These are phyloP conservation scores for Amaranthus tricolor DNA, from an alignment of 179 eudicot genomes.

Conservation along the genomic window DNA sequence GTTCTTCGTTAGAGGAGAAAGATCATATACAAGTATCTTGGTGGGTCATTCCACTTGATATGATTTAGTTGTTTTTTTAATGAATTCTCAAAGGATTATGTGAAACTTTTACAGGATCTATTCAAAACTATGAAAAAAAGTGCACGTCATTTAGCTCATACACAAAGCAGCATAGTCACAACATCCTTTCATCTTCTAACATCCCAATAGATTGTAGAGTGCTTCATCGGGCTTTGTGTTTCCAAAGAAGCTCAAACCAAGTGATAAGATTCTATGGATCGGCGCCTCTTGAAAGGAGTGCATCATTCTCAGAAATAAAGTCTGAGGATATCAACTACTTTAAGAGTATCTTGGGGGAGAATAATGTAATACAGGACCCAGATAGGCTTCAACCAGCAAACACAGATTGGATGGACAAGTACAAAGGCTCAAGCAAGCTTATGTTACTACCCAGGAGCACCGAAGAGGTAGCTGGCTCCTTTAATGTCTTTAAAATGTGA, in stretches of 20 bases:
- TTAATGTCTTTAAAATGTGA: background rate
- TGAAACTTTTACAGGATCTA: slow-evolving; percentile 39
- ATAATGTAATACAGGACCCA: slow-evolving; percentile 78
- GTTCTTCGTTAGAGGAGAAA: background rate
- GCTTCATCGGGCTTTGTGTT: slow-evolving; percentile 11
- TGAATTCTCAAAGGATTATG: slow-evolving; percentile 4
- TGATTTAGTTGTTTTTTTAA: background rate
- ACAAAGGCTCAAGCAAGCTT: slow-evolving; percentile 84
- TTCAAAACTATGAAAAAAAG: slow-evolving; percentile 13
- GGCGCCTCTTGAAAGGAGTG: slow-evolving; percentile 45
- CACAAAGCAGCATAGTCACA: slow-evolving; percentile 20
- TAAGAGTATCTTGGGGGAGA: slow-evolving; percentile 69
- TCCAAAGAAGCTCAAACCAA: slow-evolving; percentile 26
- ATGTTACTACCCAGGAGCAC: slow-evolving; percentile 76
- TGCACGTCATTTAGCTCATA: slow-evolving; percentile 23
- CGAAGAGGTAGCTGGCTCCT: slow-evolving; percentile 54
- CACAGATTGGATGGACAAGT: slow-evolving; percentile 91
- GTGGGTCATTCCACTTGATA: background rate
- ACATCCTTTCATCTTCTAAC: background rate
- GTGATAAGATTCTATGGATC: slow-evolving; percentile 53
- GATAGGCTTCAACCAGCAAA: slow-evolving; percentile 77
- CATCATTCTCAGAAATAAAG: slow-evolving; percentile 58
- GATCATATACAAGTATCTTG: background rate
- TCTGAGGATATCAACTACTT: slow-evolving; percentile 66
- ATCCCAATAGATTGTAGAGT: slow-evolving; percentile 17